Evolutionary conservation across 768 basidiomycete genomes (phyloP).

Genomic region (Leucosporidium yakuticum): DNA sequence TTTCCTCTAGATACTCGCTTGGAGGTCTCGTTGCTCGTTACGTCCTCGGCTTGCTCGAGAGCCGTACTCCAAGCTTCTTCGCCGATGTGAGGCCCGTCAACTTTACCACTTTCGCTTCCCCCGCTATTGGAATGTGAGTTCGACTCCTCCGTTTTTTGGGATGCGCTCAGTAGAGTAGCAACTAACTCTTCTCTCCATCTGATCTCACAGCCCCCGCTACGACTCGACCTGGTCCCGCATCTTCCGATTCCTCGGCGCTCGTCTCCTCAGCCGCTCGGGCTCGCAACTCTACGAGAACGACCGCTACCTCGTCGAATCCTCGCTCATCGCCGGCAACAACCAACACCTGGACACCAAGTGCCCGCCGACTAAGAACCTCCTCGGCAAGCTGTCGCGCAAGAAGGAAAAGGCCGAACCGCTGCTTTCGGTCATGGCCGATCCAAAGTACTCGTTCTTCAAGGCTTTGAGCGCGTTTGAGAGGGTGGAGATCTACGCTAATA

Average conservation of each 20-base stretch:
- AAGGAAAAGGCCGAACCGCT: slow-evolving; percentile 57
- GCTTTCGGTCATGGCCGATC: slow-evolving; percentile 73
- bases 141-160: no score
- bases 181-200: neutral
- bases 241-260: slow-evolving; percentile 55
- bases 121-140: slow-evolving; percentile 57
- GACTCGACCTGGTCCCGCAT: slow-evolving; percentile 57
- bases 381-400: slow-evolving; percentile 25
- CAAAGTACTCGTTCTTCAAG: slow-evolving; percentile 66
- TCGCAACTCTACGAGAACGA: slow-evolving; percentile 70
- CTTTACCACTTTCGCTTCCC: slow-evolving; percentile 77
- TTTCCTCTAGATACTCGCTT: slow-evolving; percentile 63
- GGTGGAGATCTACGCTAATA: slow-evolving; percentile 73
- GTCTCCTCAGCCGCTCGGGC: slow-evolving; percentile 67
- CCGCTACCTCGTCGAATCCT: slow-evolving; percentile 46
- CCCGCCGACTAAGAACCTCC: neutral
- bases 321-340: slow-evolving; percentile 10
- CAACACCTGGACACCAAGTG: neutral
- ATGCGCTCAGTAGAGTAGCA: neutral
- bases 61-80: slow-evolving; percentile 54
- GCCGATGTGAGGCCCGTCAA: slow-evolving; percentile 63
- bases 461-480: slow-evolving; percentile 62
- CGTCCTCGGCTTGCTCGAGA: slow-evolving; percentile 55
- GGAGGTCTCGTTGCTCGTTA: slow-evolving; percentile 80
- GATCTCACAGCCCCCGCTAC: slow-evolving; percentile 52